Conservation (phyloP, 2,329 filamentous ascomycete species). For the Orbilia blumenaviensis region DNA sequence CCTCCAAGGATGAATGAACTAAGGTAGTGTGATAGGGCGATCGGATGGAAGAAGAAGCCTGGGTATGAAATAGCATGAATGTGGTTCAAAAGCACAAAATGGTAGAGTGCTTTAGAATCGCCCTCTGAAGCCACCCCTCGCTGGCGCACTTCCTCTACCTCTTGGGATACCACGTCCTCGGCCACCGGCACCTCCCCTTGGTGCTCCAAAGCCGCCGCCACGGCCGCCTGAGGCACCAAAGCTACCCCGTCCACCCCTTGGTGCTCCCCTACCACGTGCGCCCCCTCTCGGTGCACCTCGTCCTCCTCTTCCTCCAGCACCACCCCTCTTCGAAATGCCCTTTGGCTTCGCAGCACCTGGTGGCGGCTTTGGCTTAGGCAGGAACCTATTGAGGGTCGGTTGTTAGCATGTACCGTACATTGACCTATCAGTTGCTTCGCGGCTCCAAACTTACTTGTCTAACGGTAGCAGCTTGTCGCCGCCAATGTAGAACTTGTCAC, state of each 20-base stretch:
- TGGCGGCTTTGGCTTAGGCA: constrained; percentile 44
- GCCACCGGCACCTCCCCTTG: constrained; percentile 41
- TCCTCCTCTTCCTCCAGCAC: constrained; percentile 19
- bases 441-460: constrained; percentile 70
- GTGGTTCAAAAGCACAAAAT: neutral
- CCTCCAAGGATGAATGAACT: neutral
- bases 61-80: neutral
- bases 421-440: neutral
- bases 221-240: constrained; percentile 30
- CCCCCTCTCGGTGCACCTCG: constrained; percentile 32
- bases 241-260: constrained; percentile 40
- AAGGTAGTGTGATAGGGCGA: neutral
- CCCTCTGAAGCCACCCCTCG: constrained; percentile 49
- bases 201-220: constrained; percentile 41
- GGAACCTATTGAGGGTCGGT: constrained; percentile 5
- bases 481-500: constrained; percentile 97
- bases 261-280: constrained; percentile 40
- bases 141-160: constrained; percentile 50
- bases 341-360: constrained; percentile 43
- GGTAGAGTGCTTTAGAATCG: constrained; percentile 5
- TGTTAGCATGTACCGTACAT: neutral
- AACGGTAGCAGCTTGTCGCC: constrained; percentile 92
- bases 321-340: constrained; percentile 47
- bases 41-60: neutral
- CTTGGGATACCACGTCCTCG: constrained; percentile 47